Evolutionary conservation across 164 flowering plant genomes (phyloP), one percentile per base, ranked within the genome.

Genomic region (Magnolia sinica): DNA sequence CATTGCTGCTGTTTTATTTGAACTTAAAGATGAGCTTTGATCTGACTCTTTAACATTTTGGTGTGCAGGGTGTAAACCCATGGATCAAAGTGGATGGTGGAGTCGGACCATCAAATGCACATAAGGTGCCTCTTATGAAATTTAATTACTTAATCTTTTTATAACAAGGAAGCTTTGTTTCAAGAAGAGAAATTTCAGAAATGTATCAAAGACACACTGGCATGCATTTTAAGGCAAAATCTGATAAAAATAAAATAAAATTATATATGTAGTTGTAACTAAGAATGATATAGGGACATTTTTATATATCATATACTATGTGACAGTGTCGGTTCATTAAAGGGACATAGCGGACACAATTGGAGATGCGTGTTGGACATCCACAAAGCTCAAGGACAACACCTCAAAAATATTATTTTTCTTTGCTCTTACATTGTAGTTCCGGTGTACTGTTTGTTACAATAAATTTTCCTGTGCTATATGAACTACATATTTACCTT

Each of bases 81-180:
- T 95, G 99, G 99, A 89, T 95, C 65, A 97, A 95, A 88, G 98
- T 95, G 70, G 99, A 95, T 85, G 99, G 98, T 79, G 99, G 98
- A 82, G 98, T 95, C 79, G 83, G 83, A 76, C 99, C 98, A 19
- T 81, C 79, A 81, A 93, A 93, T 89, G 99, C 99, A 52, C 93
- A 91, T 76, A 95, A 95, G 98, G 99, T 95, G 65, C 37, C 10
- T 16, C 24, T 37, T 69, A 8, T 27, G 20, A 24, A 6, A 22
- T 24, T 49, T 49, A 69, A 29, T 2, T 9, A 11, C 61, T 55
- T 16, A 0, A 55, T 55, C 61, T 55, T 55, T 55, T 55, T 55
- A 11, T 9, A 37, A 37, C 7, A 37, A 37, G 45, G 61, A 55
- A 55, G 18, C 13, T 55, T 55, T 55, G 61, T 11, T 55, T 55